Evolutionary conservation across 495 filamentous ascomycete genomes (phyloP), one percentile per base, ranked within the genome.

Genomic region (Chaetomidium leptoderma): DNA sequence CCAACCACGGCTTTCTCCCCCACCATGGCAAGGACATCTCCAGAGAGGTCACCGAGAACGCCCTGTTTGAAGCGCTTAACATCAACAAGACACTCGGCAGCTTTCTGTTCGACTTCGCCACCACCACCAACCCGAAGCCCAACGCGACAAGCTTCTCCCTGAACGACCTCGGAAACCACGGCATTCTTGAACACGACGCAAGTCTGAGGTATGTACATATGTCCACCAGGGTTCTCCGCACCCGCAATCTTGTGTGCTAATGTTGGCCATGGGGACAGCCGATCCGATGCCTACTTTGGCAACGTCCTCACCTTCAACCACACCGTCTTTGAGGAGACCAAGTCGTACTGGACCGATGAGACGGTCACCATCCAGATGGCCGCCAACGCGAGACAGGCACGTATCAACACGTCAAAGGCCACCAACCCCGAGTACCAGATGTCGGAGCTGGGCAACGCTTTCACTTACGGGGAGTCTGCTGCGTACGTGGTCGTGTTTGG

Each of bases 61-160:
- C 68, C 21, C 64, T 84, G 7, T 42, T 39, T 2, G 57, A 63
- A 0, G 77, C 68, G 1, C 63, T 82, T n/a, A 78, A 82, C 57
- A 64, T 82, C 55, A 69, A 73, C 33, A 32, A 49, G 1, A 52
- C 44, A 3, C 63, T 82, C 1, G 66, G 61, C 2, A 57, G 26
- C 7, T 48, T 70, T 9, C 68, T 84, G 53, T 79, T 74, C 47
- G 54, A 73, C 1, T 67, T 71, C 27, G 81, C 74, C 27, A 47
- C 73, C 2, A 66, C 70, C 24, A 74, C 76, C 6, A 82, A 79
- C 61, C 78, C 78, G 0, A 61, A 69, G 45, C 69, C 72, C 1
- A 83, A 81, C 60, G 71, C 79, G 1, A 82, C 76, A 10, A 71
- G 49, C 11, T 81, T 81, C 62, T 69, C 72, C 7, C 69, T 83